Evolutionary conservation across 192 early-diverging fungal species (phyloP).

Genomic region (Chytriomyces confervae): DNA sequence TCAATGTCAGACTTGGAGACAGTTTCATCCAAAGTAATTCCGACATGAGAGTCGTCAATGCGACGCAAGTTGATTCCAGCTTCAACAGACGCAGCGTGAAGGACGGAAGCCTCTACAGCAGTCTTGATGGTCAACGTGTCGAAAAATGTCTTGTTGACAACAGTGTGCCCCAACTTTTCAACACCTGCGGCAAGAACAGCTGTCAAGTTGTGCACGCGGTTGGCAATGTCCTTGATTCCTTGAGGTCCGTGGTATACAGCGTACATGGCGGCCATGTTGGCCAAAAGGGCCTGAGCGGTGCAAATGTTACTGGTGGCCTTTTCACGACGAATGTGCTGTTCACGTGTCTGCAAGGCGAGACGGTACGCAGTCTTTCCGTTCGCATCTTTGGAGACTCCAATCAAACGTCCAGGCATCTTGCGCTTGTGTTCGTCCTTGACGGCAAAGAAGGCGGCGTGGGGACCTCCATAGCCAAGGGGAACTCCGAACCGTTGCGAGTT

Average conservation of each 20-base stretch:
- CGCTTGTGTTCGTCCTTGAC: conserved; percentile 91
- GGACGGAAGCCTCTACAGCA: conserved; percentile 58
- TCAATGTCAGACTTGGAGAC: conserved; percentile 82
- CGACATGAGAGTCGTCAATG: conserved; percentile 76
- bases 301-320: conserved; percentile 99
- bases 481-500: conserved; percentile 99
- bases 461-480: conserved; percentile 97
- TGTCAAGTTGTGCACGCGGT: conserved; percentile 93
- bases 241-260: conserved; percentile 98
- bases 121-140: conserved; percentile 92
- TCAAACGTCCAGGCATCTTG: conserved; percentile 92
- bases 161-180: conserved; percentile 71
- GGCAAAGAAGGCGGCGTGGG: conserved; percentile 99
- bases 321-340: conserved; percentile 99
- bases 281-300: conserved; percentile 97
- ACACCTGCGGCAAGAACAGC: conserved; percentile 79
- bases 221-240: conserved; percentile 87
- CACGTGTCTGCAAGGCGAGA: conserved; percentile 94
- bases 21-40: conserved; percentile 93
- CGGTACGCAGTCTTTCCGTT: conserved; percentile 88
- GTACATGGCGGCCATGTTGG: conserved; percentile 99
- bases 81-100: conserved; percentile 76
- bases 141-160: conserved; percentile 89
- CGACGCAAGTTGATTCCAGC: conserved; percentile 87
- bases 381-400: conserved; percentile 94